Evolutionary conservation across 768 basidiomycete genomes (phyloP), one percentile per base, ranked within the genome.

Genomic region (Pleurotus tuber-regium): DNA sequence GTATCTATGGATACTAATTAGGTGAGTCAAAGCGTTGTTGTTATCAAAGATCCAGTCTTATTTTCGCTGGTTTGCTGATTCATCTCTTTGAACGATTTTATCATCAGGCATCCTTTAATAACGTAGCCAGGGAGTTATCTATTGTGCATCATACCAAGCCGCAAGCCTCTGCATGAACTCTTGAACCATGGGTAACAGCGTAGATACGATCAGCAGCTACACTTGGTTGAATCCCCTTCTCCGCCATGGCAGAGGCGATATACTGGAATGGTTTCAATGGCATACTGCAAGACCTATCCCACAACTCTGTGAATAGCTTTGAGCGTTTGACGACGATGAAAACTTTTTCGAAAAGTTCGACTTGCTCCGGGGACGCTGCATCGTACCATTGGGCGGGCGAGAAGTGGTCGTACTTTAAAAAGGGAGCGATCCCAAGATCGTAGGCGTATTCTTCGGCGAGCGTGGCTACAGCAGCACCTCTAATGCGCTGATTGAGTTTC

Each of bases 371-470:
- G 12, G 46, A 24, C 16, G 30, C 18, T 33, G 8, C 31, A 14
- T 35, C 21, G 18, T 18, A 23, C 46, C 46, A 48, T 21, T 21
- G 29, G 16, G 16, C n/a, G n/a, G 35, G 30, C n/a, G 46, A 33
- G 25, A 48, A 48, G 4, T 4, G 11, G 10, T 35, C 31, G 31
- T 48, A 48, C 23, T 35, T 35, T 29, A n/a, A 2, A 21, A 48
- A 48, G 7, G 46, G 46, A 29, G 46, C 14, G 29, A 48, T 18
- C 9, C 30, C 46, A n/a, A 48, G 46, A 23, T 48, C 46, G 28
- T 48, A 14, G 16, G 35, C 21, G 21, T 48, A 48, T 31, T 48
- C 46, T 48, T 48, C 46, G 14, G 46, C 46, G 10, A 48, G 46
- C 9, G 16, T 33, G 29, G 30, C 31, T 4, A 48, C 19, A 11